Conservation (phyloP, 805 yeast species). For the Candida germanica region DNA sequence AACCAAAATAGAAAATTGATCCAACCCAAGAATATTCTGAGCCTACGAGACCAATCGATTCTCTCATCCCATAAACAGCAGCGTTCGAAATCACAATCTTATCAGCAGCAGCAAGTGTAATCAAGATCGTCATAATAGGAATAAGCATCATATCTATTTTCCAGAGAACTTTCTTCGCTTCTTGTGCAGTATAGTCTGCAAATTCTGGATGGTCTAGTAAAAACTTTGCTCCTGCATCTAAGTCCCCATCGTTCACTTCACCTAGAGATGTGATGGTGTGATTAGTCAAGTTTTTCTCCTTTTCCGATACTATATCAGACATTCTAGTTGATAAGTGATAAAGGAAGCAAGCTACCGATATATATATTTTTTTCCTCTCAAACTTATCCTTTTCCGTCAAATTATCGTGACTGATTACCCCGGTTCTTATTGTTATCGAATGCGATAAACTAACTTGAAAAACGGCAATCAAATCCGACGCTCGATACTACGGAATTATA, state of each 20-base stretch:
- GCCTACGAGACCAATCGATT: conserved; percentile 24
- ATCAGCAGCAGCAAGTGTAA: conserved; percentile 32
- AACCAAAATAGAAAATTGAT: conserved; percentile 52
- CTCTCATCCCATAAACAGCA: conserved; percentile 35
- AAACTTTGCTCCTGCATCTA: conserved; percentile 21
- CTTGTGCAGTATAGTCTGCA: conserved; percentile 17
- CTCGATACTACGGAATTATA: too few species aligned
- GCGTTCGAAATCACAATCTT: conserved; percentile 19
- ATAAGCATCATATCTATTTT: conserved; percentile 22
- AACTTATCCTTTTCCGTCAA: too few species aligned
- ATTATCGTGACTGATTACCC: too few species aligned
- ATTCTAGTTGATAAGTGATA: too few species aligned
- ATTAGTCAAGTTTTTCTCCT: conserved; percentile 3
- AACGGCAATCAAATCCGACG: conserved; percentile 1
- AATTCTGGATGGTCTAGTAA: conserved; percentile 19
- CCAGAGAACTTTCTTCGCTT: conserved; percentile 15
- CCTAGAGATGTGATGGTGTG: conserved; percentile 3
- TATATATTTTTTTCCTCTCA: too few species aligned
- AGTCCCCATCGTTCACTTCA: conserved; percentile 1
- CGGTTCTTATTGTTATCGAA: too few species aligned
- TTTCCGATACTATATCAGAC: background rate
- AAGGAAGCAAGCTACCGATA: too few species aligned
- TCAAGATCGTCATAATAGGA: conserved; percentile 23
- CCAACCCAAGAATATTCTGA: conserved; percentile 33
- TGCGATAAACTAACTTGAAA: background rate